phyloP scores from a whole-genome alignment of 2,329 filamentous ascomycete species.

The Fonsecaea pedrosoi region DNA sequence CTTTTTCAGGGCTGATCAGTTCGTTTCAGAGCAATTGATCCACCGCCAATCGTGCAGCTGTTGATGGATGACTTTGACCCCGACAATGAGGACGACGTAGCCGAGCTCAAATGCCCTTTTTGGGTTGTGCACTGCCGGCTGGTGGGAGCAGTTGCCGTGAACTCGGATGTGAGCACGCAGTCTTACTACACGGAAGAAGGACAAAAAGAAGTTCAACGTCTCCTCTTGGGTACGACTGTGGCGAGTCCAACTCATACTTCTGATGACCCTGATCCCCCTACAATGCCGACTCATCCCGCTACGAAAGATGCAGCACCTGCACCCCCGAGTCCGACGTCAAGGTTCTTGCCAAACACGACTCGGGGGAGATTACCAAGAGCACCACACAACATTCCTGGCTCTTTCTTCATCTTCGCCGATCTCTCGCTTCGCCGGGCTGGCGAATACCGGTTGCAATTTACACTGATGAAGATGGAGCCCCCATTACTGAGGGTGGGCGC shows the following conservation, averaged over 20 bases:
- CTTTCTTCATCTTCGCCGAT: constrained; percentile 58
- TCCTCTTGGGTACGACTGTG: constrained; percentile 37
- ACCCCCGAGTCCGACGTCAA: constrained; percentile 32
- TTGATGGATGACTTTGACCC: constrained; percentile 54
- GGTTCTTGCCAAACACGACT: constrained; percentile 28
- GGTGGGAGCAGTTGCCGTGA: constrained; percentile 42
- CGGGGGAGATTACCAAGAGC: constrained; percentile 16
- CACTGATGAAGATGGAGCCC: constrained; percentile 49
- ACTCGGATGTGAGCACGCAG: constrained; percentile 37
- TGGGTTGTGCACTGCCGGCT: constrained; percentile 54
- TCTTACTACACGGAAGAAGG: constrained; percentile 37
- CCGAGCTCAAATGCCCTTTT: constrained; percentile 47
- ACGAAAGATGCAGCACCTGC: constrained; percentile 15
- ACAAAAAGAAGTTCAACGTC: constrained; percentile 35
- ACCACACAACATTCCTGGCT: constrained; percentile 44
- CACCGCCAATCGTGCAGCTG: constrained; percentile 56
- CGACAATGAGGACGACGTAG: constrained; percentile 46
- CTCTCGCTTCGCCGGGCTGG: constrained; percentile 55
- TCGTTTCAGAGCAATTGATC: constrained; percentile 50
- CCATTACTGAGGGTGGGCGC: constrained; percentile 22
- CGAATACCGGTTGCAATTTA: constrained; percentile 54
- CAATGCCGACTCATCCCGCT: constrained; percentile 48
- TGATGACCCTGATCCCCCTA: constrained; percentile 52
- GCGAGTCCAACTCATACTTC: constrained; percentile 53
- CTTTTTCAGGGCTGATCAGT: constrained; percentile 47